Evolutionary conservation across 2,329 filamentous ascomycete species (phyloP), one percentile per base, ranked within the genome.

Genomic region (Stromatinia cepivora): DNA sequence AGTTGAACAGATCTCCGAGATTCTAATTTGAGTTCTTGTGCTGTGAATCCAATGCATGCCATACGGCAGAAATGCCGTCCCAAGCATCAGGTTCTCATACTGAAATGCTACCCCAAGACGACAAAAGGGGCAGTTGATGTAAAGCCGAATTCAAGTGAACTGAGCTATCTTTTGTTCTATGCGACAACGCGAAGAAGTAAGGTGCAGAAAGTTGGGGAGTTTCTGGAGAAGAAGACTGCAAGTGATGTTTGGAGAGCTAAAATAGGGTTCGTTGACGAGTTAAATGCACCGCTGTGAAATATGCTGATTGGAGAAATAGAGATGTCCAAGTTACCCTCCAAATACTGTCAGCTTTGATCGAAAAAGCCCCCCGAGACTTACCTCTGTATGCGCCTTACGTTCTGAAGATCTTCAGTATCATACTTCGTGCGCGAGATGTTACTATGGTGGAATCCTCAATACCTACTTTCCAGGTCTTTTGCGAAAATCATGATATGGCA

Each of bases 81-180:
- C 39, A 98, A 97, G 84, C 95, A 99, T 82, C 94, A 98, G 86
- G 92, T 97, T 75, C 85, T 98, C 71, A 90, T 97, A 74, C 87
- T 97, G 74, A 97, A 97, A 83, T 98, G 94, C 84, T 99, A 97
- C 80, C 95, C 95, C 53, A 91, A 91, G 75, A 94, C 92, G 73
- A 92, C 92, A 73, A 98, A 97, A 82, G 93, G 92, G 65, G 90
- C 92, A 72, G 91, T 94, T 79, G 93, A 97, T 77, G 93, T 97
- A 78, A 96, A 94, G 82, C 94, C 95, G 57, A 98, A 98, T 81
- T 93, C 93, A 74, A 97, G 93, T 82, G 95, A 99, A 84, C 88
- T 99, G 72, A 97, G 93, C 81, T 98, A 98, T 79, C 87, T 99
- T 73, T 88, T 98, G 67, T 98, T 97, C 85, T 98, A 99, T 84